Base-by-base conservation (phyloP, 2,329 filamentous ascomycete genomes). In the Fusarium tjaetaba region DNA sequence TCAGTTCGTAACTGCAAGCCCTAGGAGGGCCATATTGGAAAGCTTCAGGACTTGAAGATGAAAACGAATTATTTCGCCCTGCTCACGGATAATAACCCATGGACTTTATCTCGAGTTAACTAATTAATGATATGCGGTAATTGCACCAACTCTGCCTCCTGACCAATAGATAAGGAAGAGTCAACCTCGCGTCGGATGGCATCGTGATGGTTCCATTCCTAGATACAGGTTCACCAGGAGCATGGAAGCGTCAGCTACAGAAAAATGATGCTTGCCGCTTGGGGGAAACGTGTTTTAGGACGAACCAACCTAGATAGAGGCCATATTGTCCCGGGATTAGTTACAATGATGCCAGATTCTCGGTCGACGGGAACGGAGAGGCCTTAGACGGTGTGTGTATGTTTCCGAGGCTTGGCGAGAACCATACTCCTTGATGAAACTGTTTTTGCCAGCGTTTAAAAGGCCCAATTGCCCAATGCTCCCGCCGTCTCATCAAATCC, bases 111-210 rank as follows among this genome's bases (percentile, higher is more conserved):
- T 30, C 3, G 28, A 28, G 5, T 18, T 32, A 11, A 22, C 5
- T 4, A 18, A 45, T 36, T 8, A 9, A 30, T 60, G 14, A 5
- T 43, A 22, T 16, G 11, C 18, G 28, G n/a, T 26, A 53, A 5
- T 8, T 53, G 10, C 62, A 46, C 48, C 11, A 30, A 7, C 15
- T 64, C 7, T 71, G 56, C 11, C 36, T 53, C 15, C 32, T 73
- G 13, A 46, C 24, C 20, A 41, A 72, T 59, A 72, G 72, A 52
- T 69, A 70, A 32, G 52, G 61, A 32, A 60, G 71, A 59, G 7
- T 53, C 48, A 13, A 32, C 42, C 7, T 38, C 70, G 9, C 39
- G 53, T 4, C 42, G 61, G 16, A 46, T 65, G 48, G 34, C 42
- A 39, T 38, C 20, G 7, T 26, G 10, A 11, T 65, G 46, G 46